A percentile compares a stretch with the other conserved stretches of the same genome.
phyloP scores from a whole-genome alignment of 1,284 basidiomycete species.

The Boletus nobilissimus region DNA sequence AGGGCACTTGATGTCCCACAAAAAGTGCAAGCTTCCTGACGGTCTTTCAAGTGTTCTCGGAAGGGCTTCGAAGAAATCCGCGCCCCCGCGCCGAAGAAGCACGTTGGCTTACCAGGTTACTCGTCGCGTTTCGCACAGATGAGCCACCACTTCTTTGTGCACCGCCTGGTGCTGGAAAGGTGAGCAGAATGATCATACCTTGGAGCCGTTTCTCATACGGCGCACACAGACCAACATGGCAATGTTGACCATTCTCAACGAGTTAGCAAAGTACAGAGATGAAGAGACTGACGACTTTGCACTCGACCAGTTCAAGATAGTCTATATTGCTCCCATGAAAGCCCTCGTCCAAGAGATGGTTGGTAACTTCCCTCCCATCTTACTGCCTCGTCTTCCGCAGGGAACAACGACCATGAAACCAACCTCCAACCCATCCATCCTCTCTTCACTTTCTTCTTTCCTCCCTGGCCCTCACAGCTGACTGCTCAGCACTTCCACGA shows the following conservation, averaged over 20 bases:
- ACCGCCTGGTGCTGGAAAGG: conserved; percentile 98
- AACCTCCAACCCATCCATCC: too few relatives aligned
- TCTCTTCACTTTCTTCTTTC: conserved; percentile 55
- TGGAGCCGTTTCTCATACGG: conserved; percentile 21
- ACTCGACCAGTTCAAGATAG: conserved; percentile 93
- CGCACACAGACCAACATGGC: conserved; percentile 92
- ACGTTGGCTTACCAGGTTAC: too few relatives aligned
- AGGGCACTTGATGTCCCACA: too few relatives aligned
- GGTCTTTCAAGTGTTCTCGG: too few relatives aligned
- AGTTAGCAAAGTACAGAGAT: conserved; percentile 88
- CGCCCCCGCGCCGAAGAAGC: too few relatives aligned
- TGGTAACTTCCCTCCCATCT: conserved; percentile 91
- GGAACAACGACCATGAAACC: too few relatives aligned
- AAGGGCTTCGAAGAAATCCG: too few relatives aligned
- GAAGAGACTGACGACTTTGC: conserved; percentile 86
- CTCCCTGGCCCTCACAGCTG: conserved; percentile 86
- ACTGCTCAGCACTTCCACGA: conserved; percentile 78
- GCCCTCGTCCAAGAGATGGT: conserved; percentile 98
- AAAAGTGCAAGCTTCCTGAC: too few relatives aligned
- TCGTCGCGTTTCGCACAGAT: conserved; percentile 94
- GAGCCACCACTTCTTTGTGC: conserved; percentile 97
- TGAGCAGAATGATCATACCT: conserved; percentile 48
- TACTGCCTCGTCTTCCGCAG: conserved; percentile 1
- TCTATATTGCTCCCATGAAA: conserved; percentile 99
- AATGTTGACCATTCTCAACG: conserved; percentile 92